Percentiles rank a stretch among this genome's conserved stretches.
phyloP scores from a whole-genome alignment of 139 green algal genomes.

The Chlorella sp. region DNA sequence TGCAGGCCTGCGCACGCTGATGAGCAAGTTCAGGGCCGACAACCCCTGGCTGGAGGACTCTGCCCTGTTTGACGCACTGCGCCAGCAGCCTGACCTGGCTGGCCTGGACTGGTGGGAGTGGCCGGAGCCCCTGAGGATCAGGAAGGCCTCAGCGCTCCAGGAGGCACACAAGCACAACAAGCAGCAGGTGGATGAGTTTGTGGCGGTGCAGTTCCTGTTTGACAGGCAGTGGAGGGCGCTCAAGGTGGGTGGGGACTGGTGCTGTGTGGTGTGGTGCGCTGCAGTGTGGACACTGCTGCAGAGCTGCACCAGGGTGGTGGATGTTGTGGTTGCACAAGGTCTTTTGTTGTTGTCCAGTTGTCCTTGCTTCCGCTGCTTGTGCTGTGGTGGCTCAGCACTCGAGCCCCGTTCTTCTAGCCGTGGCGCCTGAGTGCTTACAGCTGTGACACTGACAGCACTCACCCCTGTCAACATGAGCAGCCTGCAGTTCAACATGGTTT shows the following conservation, averaged over 20 bases:
- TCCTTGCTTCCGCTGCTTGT: background rate
- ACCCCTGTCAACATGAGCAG: background rate
- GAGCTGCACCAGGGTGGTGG: background rate
- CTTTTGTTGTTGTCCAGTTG: background rate
- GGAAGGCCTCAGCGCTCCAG: conserved; percentile 8
- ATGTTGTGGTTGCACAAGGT: background rate
- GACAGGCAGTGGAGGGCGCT: conserved; percentile 85
- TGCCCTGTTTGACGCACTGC: conserved; percentile 77
- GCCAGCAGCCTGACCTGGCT: conserved; percentile 34
- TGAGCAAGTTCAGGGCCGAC: too few relatives aligned
- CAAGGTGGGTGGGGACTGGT: conserved; percentile 36
- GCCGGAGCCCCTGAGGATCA: conserved; percentile 56
- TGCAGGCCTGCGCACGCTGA: too few relatives aligned
- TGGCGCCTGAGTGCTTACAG: background rate
- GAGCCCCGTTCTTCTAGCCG: background rate
- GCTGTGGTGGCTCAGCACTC: background rate
- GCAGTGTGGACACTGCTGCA: background rate
- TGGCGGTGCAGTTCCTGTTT: conserved; percentile 93
- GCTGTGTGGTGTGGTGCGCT: background rate
- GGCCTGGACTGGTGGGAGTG: conserved; percentile 89
- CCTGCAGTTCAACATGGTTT: background rate
- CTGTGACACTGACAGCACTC: background rate
- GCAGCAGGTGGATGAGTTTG: conserved; percentile 77
- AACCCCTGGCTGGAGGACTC: conserved; percentile 88
- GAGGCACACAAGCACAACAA: conserved; percentile 37